These are phyloP conservation scores for Colletotrichum filicis DNA, from an alignment of 2,329 filamentous ascomycete genomes.

Conservation along the genomic window DNA sequence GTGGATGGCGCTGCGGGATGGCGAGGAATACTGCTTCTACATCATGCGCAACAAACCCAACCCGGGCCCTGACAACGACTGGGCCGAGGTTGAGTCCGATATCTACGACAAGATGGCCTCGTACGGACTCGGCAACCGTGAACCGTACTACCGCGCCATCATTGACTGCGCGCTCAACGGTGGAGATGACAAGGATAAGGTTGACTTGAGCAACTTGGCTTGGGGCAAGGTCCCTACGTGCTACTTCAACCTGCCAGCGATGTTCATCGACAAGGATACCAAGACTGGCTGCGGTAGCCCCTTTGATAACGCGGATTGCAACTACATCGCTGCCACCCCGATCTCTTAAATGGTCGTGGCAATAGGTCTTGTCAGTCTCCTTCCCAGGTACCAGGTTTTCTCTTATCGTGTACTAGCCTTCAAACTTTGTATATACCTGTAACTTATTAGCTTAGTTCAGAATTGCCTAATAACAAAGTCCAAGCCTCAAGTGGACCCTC, in stretches of 20 bases:
- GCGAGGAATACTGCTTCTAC: conserved; percentile 27
- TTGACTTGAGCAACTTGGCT: conserved; percentile 61
- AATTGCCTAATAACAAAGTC: too few species aligned
- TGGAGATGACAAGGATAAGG: not conserved
- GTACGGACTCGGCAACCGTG: conserved; percentile 10
- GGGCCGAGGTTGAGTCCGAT: conserved; percentile 11
- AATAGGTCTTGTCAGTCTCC: too few species aligned
- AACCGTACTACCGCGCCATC: conserved; percentile 12
- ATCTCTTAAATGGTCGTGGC: not conserved
- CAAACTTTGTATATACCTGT: too few species aligned
- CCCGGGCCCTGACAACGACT: conserved; percentile 2
- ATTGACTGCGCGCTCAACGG: conserved; percentile 19
- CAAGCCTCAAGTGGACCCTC: too few species aligned
- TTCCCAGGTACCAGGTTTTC: too few species aligned
- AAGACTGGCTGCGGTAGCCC: conserved; percentile 5
- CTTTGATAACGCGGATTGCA: conserved; percentile 1
- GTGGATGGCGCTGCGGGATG: conserved; percentile 8
- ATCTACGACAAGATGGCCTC: conserved; percentile 11
- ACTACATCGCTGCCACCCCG: not conserved
- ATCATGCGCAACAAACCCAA: conserved; percentile 14
- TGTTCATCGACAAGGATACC: conserved; percentile 18
- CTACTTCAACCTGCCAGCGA: conserved; percentile 36
- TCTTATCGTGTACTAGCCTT: too few species aligned
- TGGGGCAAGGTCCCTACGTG: conserved; percentile 52
- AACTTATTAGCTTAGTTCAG: too few species aligned